These are phyloP conservation scores for Moesziomyces sp. DNA, from an alignment of 1,284 basidiomycete genomes.

Conservation along the genomic window DNA sequence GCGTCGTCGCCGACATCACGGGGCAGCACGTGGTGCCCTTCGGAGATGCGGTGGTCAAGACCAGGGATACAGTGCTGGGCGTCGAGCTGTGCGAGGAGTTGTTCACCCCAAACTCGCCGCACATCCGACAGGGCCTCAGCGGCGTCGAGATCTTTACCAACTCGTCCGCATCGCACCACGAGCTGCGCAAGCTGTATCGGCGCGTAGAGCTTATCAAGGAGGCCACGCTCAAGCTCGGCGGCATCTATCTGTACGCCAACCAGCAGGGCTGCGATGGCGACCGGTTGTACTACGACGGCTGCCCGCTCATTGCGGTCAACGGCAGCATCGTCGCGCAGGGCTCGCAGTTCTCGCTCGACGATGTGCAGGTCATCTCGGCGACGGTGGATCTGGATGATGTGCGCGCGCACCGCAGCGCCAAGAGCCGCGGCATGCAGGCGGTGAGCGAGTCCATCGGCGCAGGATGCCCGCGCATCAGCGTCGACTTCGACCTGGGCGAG, in stretches of 20 bases:
- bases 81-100: slow-evolving; percentile 97
- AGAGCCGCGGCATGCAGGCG: slow-evolving; percentile 88
- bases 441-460: slow-evolving; percentile 68
- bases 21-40: slow-evolving; percentile 95
- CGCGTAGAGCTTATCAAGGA: slow-evolving; percentile 96
- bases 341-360: slow-evolving; percentile 91
- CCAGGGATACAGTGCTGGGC: slow-evolving; percentile 93
- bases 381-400: slow-evolving; percentile 96
- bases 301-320: slow-evolving; percentile 93
- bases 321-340: slow-evolving; percentile 92
- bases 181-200: slow-evolving; percentile 89
- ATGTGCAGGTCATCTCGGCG: slow-evolving; percentile 94
- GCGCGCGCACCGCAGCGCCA: slow-evolving; percentile 81
- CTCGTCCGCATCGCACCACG: slow-evolving; percentile 96
- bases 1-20: slow-evolving; percentile 84
- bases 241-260: slow-evolving; percentile 96
- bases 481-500: slow-evolving; percentile 70
- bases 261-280: slow-evolving; percentile 99
- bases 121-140: slow-evolving; percentile 94
- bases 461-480: slow-evolving; percentile 74
- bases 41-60: slow-evolving; percentile 92
- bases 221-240: slow-evolving; percentile 95
- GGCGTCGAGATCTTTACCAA: slow-evolving; percentile 99
- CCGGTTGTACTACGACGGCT: slow-evolving; percentile 96
- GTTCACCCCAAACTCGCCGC: slow-evolving; percentile 94